phyloP scores from a whole-genome alignment of 192 early-diverging fungal genomes.

The Umbelopsis vinacea region DNA sequence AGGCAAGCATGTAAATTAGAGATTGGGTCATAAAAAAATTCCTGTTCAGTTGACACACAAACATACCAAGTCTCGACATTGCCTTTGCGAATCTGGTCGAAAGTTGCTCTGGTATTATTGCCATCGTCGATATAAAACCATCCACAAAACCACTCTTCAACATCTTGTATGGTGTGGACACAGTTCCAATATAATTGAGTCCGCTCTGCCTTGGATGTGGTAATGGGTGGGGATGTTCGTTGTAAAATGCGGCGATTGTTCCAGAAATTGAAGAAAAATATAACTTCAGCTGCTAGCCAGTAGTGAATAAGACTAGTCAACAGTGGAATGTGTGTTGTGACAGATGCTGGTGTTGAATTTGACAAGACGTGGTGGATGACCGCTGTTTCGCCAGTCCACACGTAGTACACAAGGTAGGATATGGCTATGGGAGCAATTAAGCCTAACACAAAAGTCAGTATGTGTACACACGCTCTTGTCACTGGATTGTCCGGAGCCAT shows the following conservation, averaged over 20 bases:
- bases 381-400: background rate
- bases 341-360: background rate
- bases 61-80: slow-evolving; percentile 41
- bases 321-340: background rate
- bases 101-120: slow-evolving; percentile 23
- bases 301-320: slow-evolving; percentile 15
- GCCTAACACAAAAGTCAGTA: slow-evolving; percentile 3
- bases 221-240: slow-evolving; percentile 8
- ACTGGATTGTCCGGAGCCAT: slow-evolving; percentile 8
- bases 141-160: slow-evolving; percentile 33
- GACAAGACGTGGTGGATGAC: background rate
- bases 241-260: slow-evolving; percentile 28
- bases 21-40: background rate
- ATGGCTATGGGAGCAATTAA: slow-evolving; percentile 6
- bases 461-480: slow-evolving; percentile 9
- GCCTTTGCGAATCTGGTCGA: slow-evolving; percentile 35
- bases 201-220: slow-evolving; percentile 21
- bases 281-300: slow-evolving; percentile 35
- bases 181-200: slow-evolving; percentile 28
- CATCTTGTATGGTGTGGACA: slow-evolving; percentile 31
- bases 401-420: background rate
- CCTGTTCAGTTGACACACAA: background rate
- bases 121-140: slow-evolving; percentile 40
- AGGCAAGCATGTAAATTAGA: background rate
- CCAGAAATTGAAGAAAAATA: slow-evolving; percentile 40